Percentiles rank a stretch among this genome's conserved stretches.
phyloP scores from a whole-genome alignment of 2,329 filamentous ascomycete genomes.

The Cladophialophora carrionii region DNA sequence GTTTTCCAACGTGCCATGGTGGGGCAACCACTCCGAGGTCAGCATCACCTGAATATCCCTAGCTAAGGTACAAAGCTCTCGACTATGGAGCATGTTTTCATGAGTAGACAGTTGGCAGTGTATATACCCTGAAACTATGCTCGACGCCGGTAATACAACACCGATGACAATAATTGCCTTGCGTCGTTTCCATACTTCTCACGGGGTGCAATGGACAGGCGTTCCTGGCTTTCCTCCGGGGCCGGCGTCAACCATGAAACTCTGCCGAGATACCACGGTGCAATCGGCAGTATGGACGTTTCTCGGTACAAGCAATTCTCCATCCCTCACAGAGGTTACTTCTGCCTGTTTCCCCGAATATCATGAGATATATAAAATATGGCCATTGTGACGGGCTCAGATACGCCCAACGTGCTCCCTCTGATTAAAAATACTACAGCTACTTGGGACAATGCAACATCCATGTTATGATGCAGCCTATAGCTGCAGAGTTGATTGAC shows the following conservation, averaged over 20 bases:
- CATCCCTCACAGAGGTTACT: slow-evolving; percentile 15
- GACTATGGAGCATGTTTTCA: background rate
- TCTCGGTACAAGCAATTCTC: slow-evolving; percentile 23
- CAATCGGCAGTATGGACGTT: slow-evolving; percentile 20
- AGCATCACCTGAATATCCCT: background rate
- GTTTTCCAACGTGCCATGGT: no score
- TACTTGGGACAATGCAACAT: slow-evolving; percentile 26
- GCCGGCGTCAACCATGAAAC: background rate
- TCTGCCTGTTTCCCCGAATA: slow-evolving; percentile 22
- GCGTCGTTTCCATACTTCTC: slow-evolving; percentile 13
- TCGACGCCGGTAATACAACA: slow-evolving; percentile 25
- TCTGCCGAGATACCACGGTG: slow-evolving; percentile 15
- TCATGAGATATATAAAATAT: slow-evolving; percentile 15
- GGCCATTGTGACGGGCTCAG: slow-evolving; percentile 24
- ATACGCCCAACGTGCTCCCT: slow-evolving; percentile 27
- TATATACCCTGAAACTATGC: slow-evolving; percentile 24
- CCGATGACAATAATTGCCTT: slow-evolving; percentile 15
- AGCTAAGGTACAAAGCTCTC: background rate
- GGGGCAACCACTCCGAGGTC: background rate
- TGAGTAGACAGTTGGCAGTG: no score
- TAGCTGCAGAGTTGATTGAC: slow-evolving; percentile 24
- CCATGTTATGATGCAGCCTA: slow-evolving; percentile 29
- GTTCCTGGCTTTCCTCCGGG: slow-evolving; percentile 18
- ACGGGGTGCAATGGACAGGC: slow-evolving; percentile 18
- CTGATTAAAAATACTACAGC: slow-evolving; percentile 18